Evolutionary conservation across 371 early-diverging fungal species (phyloP).

Genomic region (Actinomortierella wolfii): DNA sequence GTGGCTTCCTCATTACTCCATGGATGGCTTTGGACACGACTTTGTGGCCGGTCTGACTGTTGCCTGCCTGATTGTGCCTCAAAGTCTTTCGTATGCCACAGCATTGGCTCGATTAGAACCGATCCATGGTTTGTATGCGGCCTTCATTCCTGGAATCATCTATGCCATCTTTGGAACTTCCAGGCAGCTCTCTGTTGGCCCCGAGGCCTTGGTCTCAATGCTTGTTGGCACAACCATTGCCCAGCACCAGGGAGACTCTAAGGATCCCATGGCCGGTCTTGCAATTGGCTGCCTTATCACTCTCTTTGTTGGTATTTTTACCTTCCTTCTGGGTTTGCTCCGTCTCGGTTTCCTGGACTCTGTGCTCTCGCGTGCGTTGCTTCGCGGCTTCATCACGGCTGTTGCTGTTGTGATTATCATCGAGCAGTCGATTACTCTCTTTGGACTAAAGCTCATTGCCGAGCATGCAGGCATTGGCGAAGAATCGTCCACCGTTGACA

Average conservation of each 20-base stretch:
- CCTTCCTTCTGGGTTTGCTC: conserved; percentile 89
- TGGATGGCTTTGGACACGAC: conserved; percentile 59
- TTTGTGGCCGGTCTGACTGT: conserved; percentile 87
- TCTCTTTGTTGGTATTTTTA: conserved; percentile 90
- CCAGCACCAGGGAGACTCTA: conserved; percentile 51
- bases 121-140: conserved; percentile 86
- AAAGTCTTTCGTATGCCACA: conserved; percentile 88
- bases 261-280: conserved; percentile 53
- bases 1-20: conserved; percentile 84
- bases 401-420: conserved; percentile 89
- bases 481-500: conserved; percentile 75
- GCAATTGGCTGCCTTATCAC: conserved; percentile 75
- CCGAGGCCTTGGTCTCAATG: conserved; percentile 90
- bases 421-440: conserved; percentile 78
- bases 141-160: conserved; percentile 81
- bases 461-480: conserved; percentile 60
- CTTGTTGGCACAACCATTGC: conserved; percentile 81
- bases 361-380: conserved; percentile 85
- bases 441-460: conserved; percentile 65
- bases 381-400: conserved; percentile 93
- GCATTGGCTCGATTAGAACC: conserved; percentile 84
- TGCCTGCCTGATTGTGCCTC: conserved; percentile 87
- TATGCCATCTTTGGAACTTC: conserved; percentile 93
- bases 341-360: conserved; percentile 95
- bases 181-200: conserved; percentile 92